Base-by-base conservation (phyloP, 129 eudicot species). In the Chrysanthemum makinoi region DNA sequence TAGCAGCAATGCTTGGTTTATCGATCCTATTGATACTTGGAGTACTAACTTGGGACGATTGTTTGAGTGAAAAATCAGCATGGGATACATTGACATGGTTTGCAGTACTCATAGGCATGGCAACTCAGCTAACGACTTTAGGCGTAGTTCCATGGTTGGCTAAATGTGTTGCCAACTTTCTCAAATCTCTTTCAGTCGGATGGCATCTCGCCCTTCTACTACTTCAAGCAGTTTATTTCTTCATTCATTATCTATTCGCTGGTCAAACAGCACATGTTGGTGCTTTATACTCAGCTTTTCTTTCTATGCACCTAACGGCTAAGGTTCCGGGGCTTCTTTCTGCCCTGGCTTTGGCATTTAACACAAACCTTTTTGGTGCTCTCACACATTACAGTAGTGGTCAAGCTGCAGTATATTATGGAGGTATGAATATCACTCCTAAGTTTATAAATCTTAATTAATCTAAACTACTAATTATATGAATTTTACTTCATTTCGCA, bases 61-160 rank as follows among this genome's bases (percentile, higher is more conserved):
- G 97, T 76, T 58, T 91, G 35, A 82, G 82, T 46, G 97, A 91
- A 77, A 91, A 84, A 67, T 83, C 89, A 22, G 96, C 97, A 65
- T 91, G 96, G 97, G 96, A 91, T 74, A 91, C 96, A 2, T 71
- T 91, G 67, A 77, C 79, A 67, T 91, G 97, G 97, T 91, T 91
- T 17, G 97, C 85, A 8, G 90, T 86, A 20, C 74, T 91, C 65
- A 82, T 91, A 0, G 97, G 97, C 15, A 86, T 91, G 96, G 96
- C 97, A 5, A 68, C 79, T n/a, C 96, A 91, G 74, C 70, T 91
- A 54, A 84, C 85, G 0, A 48, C 78, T 15, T 81, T 86, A 8
- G 97, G 97, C 5, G 88, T 88, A 5, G 83, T 88, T 4, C 86
- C 97, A 0, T 91, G 97, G 97, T 73, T 91, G 78, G 79, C 96